Base-by-base conservation (phyloP, 805 yeast genomes). In the Starmerella asiatica region DNA sequence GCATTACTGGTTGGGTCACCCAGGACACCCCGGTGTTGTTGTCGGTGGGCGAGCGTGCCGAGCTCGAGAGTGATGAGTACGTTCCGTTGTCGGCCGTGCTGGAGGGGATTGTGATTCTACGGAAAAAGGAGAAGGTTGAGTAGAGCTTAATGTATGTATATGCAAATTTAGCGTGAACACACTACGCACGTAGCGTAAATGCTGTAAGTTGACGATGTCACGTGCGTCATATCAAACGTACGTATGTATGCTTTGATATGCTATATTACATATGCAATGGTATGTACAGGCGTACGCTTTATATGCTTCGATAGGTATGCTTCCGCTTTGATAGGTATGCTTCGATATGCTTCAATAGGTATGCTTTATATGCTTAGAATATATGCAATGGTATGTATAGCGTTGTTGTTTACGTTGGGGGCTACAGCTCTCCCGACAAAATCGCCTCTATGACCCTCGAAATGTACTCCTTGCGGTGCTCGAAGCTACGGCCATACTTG, bases 1-100 rank as follows among this genome's bases (percentile, higher is more conserved):
- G 96, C 11, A 91, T 91, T 35, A 91, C 99, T 3, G 99, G 99
- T 28, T 91, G 98, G 98, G 97, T 91, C 17, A 91, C 99, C 1
- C 98, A 91, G 56, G 81, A 91, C 4, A 91, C 99, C 0, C 99
- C 99, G 0, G 99, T 91, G 17, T 67, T 91, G 52, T 68, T 91
- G 41, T 86, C 91, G 30, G 76, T 77, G 52, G 97, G 97, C 32
- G 99, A 91, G 61, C 71, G 96, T 47, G 99, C 98, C 0, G 99
- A 91, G 61, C 67, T 91, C 50, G 99, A 93, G 58, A 85, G 81
- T 52, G 93, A 85, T 45, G 95, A 91, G 62, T 91, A 86, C 63
- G 69, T 82, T 46, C 75, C 93, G 45, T 69, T 84, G 51, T 72
- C 91, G 9, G 71, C 76, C 42, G 73, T 86, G 32, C 68, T 91